phyloP scores from a whole-genome alignment of 2,329 filamentous ascomycete genomes.

The Cercospora sojina region DNA sequence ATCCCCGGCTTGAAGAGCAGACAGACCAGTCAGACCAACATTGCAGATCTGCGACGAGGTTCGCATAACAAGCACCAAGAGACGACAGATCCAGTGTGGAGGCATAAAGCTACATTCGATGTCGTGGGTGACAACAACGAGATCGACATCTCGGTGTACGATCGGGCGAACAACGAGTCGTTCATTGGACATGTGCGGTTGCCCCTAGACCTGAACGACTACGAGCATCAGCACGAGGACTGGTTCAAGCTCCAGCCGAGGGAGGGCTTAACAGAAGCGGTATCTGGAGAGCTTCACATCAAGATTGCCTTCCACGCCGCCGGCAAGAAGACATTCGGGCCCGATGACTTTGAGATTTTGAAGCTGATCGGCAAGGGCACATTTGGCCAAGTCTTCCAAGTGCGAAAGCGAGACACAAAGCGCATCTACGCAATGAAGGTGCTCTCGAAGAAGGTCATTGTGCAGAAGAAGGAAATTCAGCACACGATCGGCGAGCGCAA shows the following conservation, averaged over 20 bases:
- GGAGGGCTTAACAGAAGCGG: slow-evolving; percentile 72
- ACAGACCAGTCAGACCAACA: slow-evolving; percentile 92
- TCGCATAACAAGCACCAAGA: slow-evolving; percentile 58
- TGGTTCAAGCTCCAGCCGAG: slow-evolving; percentile 84
- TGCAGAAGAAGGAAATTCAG: slow-evolving; percentile 98
- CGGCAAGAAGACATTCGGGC: slow-evolving; percentile 88
- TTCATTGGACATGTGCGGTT: slow-evolving; percentile 90
- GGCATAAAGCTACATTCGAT: slow-evolving; percentile 92
- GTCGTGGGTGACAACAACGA: slow-evolving; percentile 88
- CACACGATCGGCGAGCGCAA: slow-evolving; percentile 97
- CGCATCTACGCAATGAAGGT: slow-evolving; percentile 99
- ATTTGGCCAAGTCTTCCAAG: slow-evolving; percentile 97
- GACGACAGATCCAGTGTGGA: slow-evolving; percentile 87
- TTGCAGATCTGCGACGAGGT: slow-evolving; percentile 58
- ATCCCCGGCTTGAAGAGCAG: slow-evolving; percentile 90
- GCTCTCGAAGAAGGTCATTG: slow-evolving; percentile 97
- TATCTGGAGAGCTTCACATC: slow-evolving; percentile 83
- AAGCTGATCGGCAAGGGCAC: slow-evolving; percentile 97
- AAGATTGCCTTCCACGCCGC: slow-evolving; percentile 81
- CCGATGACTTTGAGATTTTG: slow-evolving; percentile 92
- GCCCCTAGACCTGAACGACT: slow-evolving; percentile 66
- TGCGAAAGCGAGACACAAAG: slow-evolving; percentile 92
- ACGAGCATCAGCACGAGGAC: slow-evolving; percentile 70
- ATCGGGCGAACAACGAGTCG: slow-evolving; percentile 78
- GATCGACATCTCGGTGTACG: slow-evolving; percentile 91